A percentile compares a stretch with the other conserved stretches of the same genome.
These are phyloP conservation scores for Penicillium sp. DNA, from an alignment of 2,329 filamentous ascomycete species.

Conservation along the genomic window DNA sequence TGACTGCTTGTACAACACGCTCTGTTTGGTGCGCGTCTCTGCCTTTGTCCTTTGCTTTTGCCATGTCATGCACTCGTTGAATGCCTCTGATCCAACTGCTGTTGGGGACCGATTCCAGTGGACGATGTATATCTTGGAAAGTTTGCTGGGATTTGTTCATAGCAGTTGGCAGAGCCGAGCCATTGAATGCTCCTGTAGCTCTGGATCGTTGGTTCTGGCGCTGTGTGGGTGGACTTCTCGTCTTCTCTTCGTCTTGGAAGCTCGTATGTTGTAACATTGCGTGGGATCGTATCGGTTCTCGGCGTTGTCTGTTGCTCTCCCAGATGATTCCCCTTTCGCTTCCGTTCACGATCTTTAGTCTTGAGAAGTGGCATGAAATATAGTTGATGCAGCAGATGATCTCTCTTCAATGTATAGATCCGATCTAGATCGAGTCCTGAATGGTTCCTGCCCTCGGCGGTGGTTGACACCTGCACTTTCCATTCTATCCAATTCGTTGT, in stretches of 20 bases:
- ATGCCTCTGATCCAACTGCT: too few relatives aligned
- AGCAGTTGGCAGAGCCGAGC: too few relatives aligned
- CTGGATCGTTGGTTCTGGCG: constrained; percentile 1
- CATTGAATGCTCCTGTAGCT: constrained; percentile 1
- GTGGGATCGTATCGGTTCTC: neutral
- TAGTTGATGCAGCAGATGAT: neutral
- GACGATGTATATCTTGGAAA: too few relatives aligned
- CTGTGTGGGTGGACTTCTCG: too few relatives aligned
- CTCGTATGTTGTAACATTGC: constrained; percentile 6
- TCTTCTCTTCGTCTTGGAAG: too few relatives aligned
- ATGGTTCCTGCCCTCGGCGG: too few relatives aligned
- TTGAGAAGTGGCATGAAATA: constrained; percentile 2
- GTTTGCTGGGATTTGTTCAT: too few relatives aligned
- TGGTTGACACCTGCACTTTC: too few relatives aligned
- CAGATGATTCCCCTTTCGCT: constrained; percentile 31
- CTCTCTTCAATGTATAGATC: too few relatives aligned
- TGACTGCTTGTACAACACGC: constrained; percentile 34
- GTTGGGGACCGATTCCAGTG: too few relatives aligned
- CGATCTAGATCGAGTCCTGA: too few relatives aligned
- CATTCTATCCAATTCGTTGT: too few relatives aligned
- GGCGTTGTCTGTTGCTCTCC: constrained; percentile 13
- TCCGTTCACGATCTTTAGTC: neutral
- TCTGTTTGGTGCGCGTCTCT: constrained; percentile 19
- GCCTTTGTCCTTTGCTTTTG: constrained; percentile 15
- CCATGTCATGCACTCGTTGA: constrained; percentile 11